Evolutionary conservation across 2,329 filamentous ascomycete species (phyloP).

Genomic region (Colletotrichum paranaense): DNA sequence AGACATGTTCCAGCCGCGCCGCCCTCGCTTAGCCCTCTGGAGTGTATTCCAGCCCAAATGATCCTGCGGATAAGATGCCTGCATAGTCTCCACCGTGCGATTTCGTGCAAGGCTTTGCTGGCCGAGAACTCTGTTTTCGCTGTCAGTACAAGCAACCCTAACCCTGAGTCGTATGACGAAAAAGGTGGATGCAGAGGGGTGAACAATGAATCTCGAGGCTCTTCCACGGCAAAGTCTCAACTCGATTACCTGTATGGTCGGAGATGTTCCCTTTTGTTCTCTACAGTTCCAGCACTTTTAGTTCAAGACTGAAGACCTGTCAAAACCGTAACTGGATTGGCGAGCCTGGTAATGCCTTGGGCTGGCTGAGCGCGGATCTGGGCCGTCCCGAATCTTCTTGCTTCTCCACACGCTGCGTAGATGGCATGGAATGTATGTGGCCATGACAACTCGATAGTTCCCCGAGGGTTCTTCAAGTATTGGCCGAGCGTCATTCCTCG

Average conservation of each 20-base stretch:
- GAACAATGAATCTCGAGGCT: neutral
- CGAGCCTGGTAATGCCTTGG: neutral
- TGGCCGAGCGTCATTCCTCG: neutral
- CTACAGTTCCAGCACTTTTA: too few species aligned
- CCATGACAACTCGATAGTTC: neutral
- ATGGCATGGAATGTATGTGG: neutral
- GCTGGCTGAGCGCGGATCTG: neutral
- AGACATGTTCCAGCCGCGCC: constrained; percentile 25
- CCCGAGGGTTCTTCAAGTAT: neutral
- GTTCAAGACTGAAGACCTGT: neutral
- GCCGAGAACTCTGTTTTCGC: neutral
- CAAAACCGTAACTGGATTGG: neutral
- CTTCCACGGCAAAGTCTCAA: neutral
- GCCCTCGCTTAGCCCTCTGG: neutral
- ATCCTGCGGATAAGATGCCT: neutral
- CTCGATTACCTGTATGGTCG: neutral
- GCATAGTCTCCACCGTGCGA: neutral
- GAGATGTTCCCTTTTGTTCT: neutral
- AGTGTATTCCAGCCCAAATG: neutral
- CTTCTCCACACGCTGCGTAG: neutral
- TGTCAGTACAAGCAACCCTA: constrained; percentile 8
- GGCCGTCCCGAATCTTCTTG: constrained; percentile 2
- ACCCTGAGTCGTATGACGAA: constrained; percentile 3
- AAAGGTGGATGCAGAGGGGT: neutral
- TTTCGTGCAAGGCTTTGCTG: neutral